Conservation (phyloP, 257 asterid species). For the Salvia hispanica region DNA sequence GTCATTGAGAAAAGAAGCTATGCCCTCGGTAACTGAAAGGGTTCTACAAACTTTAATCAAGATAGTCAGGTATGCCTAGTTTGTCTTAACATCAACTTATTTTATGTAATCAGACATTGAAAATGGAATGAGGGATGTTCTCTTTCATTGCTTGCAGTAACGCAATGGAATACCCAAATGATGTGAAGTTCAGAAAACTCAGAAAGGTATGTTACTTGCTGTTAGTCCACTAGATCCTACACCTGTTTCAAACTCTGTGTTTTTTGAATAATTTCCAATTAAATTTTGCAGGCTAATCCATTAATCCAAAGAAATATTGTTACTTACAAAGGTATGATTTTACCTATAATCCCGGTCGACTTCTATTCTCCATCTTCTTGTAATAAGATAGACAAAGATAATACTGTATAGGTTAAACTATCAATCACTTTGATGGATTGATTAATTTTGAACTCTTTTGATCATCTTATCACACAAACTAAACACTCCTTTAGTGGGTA, state of each 20-base stretch:
- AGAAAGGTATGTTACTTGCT: conserved; percentile 58
- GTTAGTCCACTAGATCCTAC: neutral
- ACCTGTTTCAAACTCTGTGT: conserved; percentile 1
- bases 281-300: conserved; percentile 68
- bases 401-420: too few relatives aligned
- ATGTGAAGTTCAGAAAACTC: conserved; percentile 70
- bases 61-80: conserved; percentile 52
- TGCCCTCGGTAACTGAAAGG: conserved; percentile 44
- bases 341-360: neutral
- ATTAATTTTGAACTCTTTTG: too few relatives aligned
- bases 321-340: conserved; percentile 56
- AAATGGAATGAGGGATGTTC: neutral
- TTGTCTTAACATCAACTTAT: conserved; percentile 2
- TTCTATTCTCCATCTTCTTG: neutral
- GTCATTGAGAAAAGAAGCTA: conserved; percentile 61
- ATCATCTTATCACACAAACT: too few relatives aligned
- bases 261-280: conserved; percentile 26
- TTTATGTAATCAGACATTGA: conserved; percentile 2
- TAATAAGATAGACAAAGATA: too few relatives aligned
- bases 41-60: conserved; percentile 59
- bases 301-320: conserved; percentile 66
- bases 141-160: conserved; percentile 58
- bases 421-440: too few relatives aligned
- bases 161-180: conserved; percentile 73
- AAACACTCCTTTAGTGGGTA: neutral